These are phyloP conservation scores for Cicer cuneatum DNA, from an alignment of 306 rosid genomes.

Conservation along the genomic window DNA sequence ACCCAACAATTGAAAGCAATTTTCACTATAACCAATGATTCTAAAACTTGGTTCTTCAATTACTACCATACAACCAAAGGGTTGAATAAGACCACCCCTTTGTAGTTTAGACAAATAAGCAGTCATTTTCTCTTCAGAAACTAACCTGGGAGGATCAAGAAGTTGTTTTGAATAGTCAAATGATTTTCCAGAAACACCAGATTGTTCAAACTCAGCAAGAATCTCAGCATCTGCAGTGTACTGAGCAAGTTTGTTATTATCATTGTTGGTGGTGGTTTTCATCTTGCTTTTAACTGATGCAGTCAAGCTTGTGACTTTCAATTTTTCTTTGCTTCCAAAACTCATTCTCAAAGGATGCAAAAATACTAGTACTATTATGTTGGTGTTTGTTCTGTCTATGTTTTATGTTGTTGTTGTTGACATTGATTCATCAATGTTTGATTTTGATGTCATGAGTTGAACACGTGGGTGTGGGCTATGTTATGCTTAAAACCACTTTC, in stretches of 20 bases:
- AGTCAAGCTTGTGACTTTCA: constrained; percentile 52
- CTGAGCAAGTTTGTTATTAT: constrained; percentile 54
- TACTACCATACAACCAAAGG: constrained; percentile 78
- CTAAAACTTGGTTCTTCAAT: constrained; percentile 65
- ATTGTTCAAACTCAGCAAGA: constrained; percentile 69
- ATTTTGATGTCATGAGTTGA: neutral
- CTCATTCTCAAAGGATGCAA: constrained; percentile 42
- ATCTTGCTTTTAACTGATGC: constrained; percentile 63
- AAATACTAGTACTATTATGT: neutral
- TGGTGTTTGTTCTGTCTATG: neutral
- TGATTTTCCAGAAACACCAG: constrained; percentile 66
- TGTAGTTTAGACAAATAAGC: constrained; percentile 69
- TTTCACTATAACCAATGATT: constrained; percentile 70
- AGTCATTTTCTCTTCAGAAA: constrained; percentile 65
- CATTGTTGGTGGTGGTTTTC: constrained; percentile 43
- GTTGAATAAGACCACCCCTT: constrained; percentile 77
- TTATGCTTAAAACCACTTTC: neutral
- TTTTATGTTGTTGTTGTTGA: neutral
- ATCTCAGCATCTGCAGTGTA: constrained; percentile 74
- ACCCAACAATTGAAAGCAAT: constrained; percentile 70
- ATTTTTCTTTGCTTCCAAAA: constrained; percentile 46
- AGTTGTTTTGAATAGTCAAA: constrained; percentile 68
- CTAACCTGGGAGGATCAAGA: constrained; percentile 53
- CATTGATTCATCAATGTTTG: neutral
- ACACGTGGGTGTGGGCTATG: no score